Base-by-base conservation (phyloP, 78 protist genomes). In the Emiliania huxleyi region DNA sequence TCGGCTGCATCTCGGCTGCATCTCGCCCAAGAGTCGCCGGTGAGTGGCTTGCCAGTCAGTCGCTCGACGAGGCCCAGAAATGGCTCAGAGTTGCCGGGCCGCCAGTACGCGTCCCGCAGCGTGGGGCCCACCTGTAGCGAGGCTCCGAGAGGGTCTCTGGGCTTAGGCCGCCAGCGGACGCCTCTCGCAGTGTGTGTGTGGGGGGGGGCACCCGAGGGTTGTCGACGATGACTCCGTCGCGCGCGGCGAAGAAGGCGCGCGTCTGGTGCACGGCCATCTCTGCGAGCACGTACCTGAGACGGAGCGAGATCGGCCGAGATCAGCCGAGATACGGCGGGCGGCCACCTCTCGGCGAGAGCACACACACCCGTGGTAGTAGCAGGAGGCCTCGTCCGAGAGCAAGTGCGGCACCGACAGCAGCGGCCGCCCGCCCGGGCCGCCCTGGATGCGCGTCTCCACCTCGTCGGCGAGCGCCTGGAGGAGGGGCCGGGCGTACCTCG, bases 311-410 rank as follows among this genome's bases (percentile, higher is more conserved):
- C n/a, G n/a, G n/a, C n/a, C n/a, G n/a, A n/a, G n/a, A n/a, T n/a
- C n/a, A n/a, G n/a, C n/a, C n/a, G n/a, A n/a, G n/a, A n/a, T n/a
- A n/a, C n/a, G n/a, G n/a, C n/a, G n/a, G n/a, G n/a, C n/a, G n/a
- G n/a, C n/a, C n/a, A n/a, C n/a, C n/a, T n/a, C n/a, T n/a, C n/a
- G n/a, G n/a, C n/a, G n/a, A n/a, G n/a, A n/a, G n/a, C n/a, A n/a
- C n/a, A 40, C n/a, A n/a, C n/a, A n/a, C 15, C 93, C 93, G 52
- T 94, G 95, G 91, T 94, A 94, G 85, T 94, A 94, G 90, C 93
- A 90, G 25, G 88, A 55, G 42, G 93, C 75, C 62, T 94, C 95
- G 69, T 91, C 91, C 4, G 95, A 26, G 48, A 87, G 56, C 40
- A 91, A 3, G 55, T 91, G 93, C 37, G 93, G 93, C 46, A 93